Evolutionary conservation across 2,329 filamentous ascomycete genomes (phyloP).

Genomic region (Ophiocordyceps camponoti-leonardi): DNA sequence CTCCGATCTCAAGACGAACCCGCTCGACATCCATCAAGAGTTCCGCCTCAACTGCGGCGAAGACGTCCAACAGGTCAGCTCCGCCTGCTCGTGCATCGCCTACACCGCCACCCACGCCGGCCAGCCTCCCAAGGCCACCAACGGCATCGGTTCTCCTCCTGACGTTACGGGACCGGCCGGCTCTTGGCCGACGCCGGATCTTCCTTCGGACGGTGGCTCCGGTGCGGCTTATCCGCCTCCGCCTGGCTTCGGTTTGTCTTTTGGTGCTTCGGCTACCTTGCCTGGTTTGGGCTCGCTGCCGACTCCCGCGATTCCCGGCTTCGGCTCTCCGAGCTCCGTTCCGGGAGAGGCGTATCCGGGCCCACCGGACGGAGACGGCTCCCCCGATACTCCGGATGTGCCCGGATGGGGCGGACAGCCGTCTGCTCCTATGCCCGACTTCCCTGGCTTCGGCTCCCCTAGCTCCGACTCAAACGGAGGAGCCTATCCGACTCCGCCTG

Average conservation of each 20-base stretch:
- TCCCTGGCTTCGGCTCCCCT: background rate
- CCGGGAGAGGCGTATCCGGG: background rate
- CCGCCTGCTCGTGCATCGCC: conserved; percentile 20
- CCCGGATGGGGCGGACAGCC: background rate
- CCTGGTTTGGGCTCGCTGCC: background rate
- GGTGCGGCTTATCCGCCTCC: too few species aligned
- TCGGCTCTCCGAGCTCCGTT: background rate
- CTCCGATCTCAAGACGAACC: conserved; percentile 11
- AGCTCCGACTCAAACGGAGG: too few species aligned
- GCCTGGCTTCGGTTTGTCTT: too few species aligned
- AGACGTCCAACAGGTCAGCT: conserved; percentile 7
- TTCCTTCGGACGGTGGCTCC: too few species aligned
- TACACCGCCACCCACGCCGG: conserved; percentile 15
- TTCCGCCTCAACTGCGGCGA: conserved; percentile 12
- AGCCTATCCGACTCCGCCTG: too few species aligned
- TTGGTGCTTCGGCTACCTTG: background rate
- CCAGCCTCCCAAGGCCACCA: background rate
- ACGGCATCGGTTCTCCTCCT: background rate
- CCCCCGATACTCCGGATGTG: background rate
- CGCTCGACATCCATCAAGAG: conserved; percentile 6
- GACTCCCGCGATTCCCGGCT: background rate
- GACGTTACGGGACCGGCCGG: too few species aligned
- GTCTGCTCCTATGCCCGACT: background rate
- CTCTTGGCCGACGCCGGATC: too few species aligned
- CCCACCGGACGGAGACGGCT: background rate